phyloP scores from a whole-genome alignment of 768 basidiomycete species.

The Exsudoporus frostii region DNA sequence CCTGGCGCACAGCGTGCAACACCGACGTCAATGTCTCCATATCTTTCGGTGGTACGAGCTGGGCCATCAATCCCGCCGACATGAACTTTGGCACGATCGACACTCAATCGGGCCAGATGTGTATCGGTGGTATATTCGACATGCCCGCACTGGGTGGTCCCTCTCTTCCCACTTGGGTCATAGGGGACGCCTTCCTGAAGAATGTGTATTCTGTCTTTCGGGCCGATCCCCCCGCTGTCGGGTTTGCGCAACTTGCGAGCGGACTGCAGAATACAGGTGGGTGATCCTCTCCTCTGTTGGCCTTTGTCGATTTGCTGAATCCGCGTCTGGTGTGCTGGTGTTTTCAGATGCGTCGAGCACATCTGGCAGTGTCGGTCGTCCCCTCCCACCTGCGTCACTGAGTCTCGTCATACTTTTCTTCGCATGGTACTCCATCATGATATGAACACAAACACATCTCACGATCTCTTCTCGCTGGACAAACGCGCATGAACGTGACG shows the following conservation, averaged over 20 bases:
- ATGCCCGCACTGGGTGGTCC: constrained; percentile 34
- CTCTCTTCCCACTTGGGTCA: constrained; percentile 42
- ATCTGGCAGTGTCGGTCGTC: neutral
- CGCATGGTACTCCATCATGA: neutral
- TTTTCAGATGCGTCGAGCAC: neutral
- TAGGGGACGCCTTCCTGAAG: constrained; percentile 68
- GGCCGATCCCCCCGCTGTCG: constrained; percentile 17
- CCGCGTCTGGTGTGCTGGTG: neutral
- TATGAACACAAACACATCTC: neutral
- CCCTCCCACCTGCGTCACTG: neutral
- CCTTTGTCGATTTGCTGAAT: neutral
- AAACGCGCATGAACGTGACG: neutral
- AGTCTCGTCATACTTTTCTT: neutral
- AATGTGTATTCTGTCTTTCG: constrained; percentile 23
- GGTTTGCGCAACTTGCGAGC: constrained; percentile 19
- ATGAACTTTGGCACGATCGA: constrained; percentile 67
- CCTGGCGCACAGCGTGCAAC: constrained; percentile 51
- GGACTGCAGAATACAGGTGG: neutral
- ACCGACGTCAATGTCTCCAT: constrained; percentile 53
- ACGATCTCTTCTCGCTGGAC: neutral
- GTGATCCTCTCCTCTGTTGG: neutral
- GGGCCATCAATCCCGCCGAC: constrained; percentile 70
- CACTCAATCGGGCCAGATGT: constrained; percentile 25
- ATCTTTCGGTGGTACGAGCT: constrained; percentile 72
- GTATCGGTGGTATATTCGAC: constrained; percentile 70